These are phyloP conservation scores for Glycine latifolia DNA, from an alignment of 306 rosid species.

Conservation along the genomic window DNA sequence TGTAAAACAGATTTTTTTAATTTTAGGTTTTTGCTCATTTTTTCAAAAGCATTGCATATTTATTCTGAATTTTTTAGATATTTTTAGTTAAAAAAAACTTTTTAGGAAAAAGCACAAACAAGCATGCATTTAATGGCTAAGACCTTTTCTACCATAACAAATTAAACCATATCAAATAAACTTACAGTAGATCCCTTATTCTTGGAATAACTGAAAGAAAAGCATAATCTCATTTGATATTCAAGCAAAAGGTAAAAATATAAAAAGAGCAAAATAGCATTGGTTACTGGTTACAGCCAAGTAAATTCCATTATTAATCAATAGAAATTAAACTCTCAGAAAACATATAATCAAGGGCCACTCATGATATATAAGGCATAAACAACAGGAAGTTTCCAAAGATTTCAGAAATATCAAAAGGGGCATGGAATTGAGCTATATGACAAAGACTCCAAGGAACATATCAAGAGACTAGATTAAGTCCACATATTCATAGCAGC, in stretches of 20 bases:
- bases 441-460: constrained; percentile 30
- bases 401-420: constrained; percentile 30
- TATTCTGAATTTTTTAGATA: background rate
- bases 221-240: constrained; percentile 24
- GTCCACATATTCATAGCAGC: constrained; percentile 5
- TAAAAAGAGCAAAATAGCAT: constrained; percentile 15
- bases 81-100: background rate
- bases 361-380: constrained; percentile 2
- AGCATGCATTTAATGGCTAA: background rate
- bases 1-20: background rate
- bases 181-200: background rate
- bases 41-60: background rate
- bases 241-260: constrained; percentile 10
- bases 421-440: constrained; percentile 32
- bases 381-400: constrained; percentile 4
- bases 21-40: background rate
- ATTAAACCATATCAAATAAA: constrained; percentile 11
- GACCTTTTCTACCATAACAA: background rate
- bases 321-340: constrained; percentile 13
- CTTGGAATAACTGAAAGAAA: background rate
- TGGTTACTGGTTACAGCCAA: constrained; percentile 9
- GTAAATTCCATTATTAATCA: constrained; percentile 31
- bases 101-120: background rate
- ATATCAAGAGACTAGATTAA: constrained; percentile 32
- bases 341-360: constrained; percentile 4